phyloP scores from a whole-genome alignment of 495 filamentous ascomycete species.

The Zalerion maritima region DNA sequence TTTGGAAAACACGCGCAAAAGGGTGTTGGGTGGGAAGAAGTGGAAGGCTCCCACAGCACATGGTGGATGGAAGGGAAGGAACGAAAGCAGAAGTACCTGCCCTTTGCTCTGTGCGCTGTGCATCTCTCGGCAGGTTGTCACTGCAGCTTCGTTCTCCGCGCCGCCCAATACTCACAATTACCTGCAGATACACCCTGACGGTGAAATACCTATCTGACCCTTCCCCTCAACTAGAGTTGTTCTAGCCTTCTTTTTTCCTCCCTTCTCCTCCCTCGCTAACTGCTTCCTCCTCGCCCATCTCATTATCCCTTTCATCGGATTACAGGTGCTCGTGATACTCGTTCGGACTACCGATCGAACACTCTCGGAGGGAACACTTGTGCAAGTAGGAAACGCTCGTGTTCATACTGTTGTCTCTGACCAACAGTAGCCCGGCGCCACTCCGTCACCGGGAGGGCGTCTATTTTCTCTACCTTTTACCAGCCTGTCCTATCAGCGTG shows the following conservation, averaged over 20 bases:
- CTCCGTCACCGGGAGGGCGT: conserved; percentile 13
- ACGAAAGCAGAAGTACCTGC: no score
- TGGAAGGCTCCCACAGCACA: no score
- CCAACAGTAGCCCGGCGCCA: conserved; percentile 11
- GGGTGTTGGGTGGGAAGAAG: no score
- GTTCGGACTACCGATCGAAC: conserved; percentile 5
- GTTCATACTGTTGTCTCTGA: conserved; percentile 12
- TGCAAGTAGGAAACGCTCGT: no score
- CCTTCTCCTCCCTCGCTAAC: not conserved
- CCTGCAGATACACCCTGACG: no score
- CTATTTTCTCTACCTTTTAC: conserved; percentile 14
- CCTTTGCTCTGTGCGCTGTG: no score
- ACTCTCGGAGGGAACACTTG: no score
- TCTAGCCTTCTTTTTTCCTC: conserved; percentile 7
- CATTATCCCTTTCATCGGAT: conserved; percentile 5
- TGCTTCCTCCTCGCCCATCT: conserved; percentile 3
- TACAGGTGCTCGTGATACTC: conserved; percentile 9
- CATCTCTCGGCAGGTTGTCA: no score
- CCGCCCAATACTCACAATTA: no score
- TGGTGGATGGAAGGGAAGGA: no score
- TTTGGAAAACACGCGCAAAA: no score
- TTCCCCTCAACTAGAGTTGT: conserved; percentile 10
- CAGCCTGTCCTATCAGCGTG: conserved; percentile 17
- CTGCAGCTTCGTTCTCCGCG: no score
- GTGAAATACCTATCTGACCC: conserved; percentile 7